These are phyloP conservation scores for Pyricularia sp. DNA, from an alignment of 2,329 filamentous ascomycete genomes.

Conservation along the genomic window DNA sequence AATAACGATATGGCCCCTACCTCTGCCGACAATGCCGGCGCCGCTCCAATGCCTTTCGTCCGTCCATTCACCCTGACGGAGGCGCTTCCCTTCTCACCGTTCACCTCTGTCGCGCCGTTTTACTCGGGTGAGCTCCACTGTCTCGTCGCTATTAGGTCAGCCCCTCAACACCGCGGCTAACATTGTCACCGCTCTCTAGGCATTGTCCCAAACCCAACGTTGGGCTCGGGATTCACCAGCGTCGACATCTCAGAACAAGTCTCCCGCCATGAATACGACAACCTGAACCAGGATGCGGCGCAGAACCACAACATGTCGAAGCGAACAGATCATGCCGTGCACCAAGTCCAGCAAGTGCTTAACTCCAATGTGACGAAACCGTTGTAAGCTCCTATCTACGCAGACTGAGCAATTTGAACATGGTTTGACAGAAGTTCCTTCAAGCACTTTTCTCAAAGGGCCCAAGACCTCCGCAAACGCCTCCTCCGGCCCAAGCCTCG, in stretches of 20 bases:
- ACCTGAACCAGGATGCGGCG: slow-evolving; percentile 61
- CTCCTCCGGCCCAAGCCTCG: slow-evolving; percentile 20
- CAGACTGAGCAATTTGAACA: not conserved
- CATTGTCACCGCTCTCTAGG: slow-evolving; percentile 29
- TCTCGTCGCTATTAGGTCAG: not conserved
- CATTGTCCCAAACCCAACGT: slow-evolving; percentile 55
- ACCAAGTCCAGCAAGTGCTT: slow-evolving; percentile 67
- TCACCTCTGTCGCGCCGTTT: slow-evolving; percentile 64
- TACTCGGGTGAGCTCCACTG: not conserved
- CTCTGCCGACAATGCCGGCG: slow-evolving; percentile 7
- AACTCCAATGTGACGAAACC: slow-evolving; percentile 61
- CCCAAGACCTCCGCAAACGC: slow-evolving; percentile 13
- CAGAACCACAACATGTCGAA: slow-evolving; percentile 43
- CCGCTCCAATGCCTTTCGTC: slow-evolving; percentile 13
- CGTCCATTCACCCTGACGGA: slow-evolving; percentile 59
- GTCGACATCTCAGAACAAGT: slow-evolving; percentile 41
- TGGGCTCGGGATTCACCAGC: slow-evolving; percentile 46
- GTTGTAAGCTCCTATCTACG: slow-evolving; percentile 36
- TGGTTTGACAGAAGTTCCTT: not conserved
- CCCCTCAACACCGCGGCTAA: slow-evolving; percentile 1
- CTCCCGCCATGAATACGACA: slow-evolving; percentile 47
- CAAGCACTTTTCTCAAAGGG: slow-evolving; percentile 3
- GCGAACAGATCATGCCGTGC: slow-evolving; percentile 60
- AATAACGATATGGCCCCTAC: slow-evolving; percentile 10
- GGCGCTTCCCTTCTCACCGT: slow-evolving; percentile 72